phyloP scores from a whole-genome alignment of 495 filamentous ascomycete genomes.

The Xylaria telfairii region DNA sequence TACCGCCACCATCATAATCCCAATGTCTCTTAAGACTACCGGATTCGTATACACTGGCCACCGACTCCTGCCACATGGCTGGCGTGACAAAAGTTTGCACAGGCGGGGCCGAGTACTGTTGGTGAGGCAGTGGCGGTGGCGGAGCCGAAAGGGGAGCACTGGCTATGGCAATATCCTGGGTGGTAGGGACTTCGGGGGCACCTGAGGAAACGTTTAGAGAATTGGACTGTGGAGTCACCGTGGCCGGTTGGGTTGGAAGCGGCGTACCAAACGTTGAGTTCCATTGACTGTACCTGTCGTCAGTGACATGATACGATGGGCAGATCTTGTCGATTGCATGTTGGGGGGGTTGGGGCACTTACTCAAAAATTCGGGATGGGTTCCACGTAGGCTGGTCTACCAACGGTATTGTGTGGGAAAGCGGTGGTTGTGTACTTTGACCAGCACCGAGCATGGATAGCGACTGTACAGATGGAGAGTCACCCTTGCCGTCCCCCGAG shows the following conservation, averaged over 20 bases:
- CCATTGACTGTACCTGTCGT: slow-evolving; percentile 72
- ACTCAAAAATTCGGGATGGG: slow-evolving; percentile 93
- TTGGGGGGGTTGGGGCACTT: slow-evolving; percentile 43
- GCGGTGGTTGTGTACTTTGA: slow-evolving; percentile 51
- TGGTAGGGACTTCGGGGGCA: slow-evolving; percentile 56
- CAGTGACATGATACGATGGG: slow-evolving; percentile 30
- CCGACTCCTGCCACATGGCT: slow-evolving; percentile 94
- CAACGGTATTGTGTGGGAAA: slow-evolving; percentile 60
- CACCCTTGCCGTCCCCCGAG: slow-evolving; percentile 77
- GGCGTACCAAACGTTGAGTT: slow-evolving; percentile 85
- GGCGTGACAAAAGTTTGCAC: slow-evolving; percentile 79
- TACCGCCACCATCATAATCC: slow-evolving; percentile 57
- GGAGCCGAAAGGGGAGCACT: slow-evolving; percentile 58
- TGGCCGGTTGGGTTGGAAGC: slow-evolving; percentile 49
- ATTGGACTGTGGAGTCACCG: slow-evolving; percentile 46
- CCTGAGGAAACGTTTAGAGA: slow-evolving; percentile 53
- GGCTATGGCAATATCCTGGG: slow-evolving; percentile 58
- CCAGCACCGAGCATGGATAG: slow-evolving; percentile 75
- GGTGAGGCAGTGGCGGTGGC: slow-evolving; percentile 55
- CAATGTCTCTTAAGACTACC: slow-evolving; percentile 78
- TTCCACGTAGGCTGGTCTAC: slow-evolving; percentile 84
- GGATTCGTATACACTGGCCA: slow-evolving; percentile 82
- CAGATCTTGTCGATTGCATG: slow-evolving; percentile 1
- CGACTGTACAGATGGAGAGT: slow-evolving; percentile 79
- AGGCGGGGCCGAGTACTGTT: slow-evolving; percentile 61